Conservation (phyloP, 202 grass and related monocot species). For the Hordeum pubiflorum region DNA sequence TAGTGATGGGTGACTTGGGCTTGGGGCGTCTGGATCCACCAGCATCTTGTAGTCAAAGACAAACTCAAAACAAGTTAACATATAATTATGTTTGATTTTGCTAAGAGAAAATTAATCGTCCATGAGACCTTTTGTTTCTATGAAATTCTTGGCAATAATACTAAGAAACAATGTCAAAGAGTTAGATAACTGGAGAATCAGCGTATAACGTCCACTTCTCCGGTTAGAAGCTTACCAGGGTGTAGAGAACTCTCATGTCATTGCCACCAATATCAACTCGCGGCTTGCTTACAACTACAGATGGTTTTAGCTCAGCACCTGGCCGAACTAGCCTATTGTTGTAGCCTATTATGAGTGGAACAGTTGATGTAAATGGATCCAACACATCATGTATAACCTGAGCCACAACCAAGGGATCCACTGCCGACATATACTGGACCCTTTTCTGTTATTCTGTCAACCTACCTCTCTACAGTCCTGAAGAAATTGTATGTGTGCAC, state of each 20-base stretch:
- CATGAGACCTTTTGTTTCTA: not conserved
- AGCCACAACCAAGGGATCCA: constrained; percentile 45
- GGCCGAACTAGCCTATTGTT: constrained; percentile 29
- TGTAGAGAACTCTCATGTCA: constrained; percentile 54
- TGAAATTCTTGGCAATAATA: not conserved
- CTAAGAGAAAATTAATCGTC: not conserved
- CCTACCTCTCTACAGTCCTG: not conserved
- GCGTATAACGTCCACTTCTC: not conserved
- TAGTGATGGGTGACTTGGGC: constrained; percentile 57
- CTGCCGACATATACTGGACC: constrained; percentile 6
- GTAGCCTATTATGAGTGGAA: constrained; percentile 36
- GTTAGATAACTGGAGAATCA: not conserved
- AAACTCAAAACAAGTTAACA: not conserved
- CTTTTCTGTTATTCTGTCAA: constrained; percentile 21
- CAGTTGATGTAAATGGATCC: constrained; percentile 33
- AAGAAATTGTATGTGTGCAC: not conserved
- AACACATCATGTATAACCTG: constrained; percentile 59
- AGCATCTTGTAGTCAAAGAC: constrained; percentile 33
- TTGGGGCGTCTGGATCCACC: constrained; percentile 76
- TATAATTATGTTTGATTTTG: not conserved
- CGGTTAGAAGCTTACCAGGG: constrained; percentile 31
- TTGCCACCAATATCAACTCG: constrained; percentile 51
- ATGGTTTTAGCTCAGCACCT: constrained; percentile 45
- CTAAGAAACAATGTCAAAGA: not conserved
- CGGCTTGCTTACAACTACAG: constrained; percentile 36